Evolutionary conservation across 148 eudicot genomes (phyloP).

Genomic region (Rhododendron williamsianum): DNA sequence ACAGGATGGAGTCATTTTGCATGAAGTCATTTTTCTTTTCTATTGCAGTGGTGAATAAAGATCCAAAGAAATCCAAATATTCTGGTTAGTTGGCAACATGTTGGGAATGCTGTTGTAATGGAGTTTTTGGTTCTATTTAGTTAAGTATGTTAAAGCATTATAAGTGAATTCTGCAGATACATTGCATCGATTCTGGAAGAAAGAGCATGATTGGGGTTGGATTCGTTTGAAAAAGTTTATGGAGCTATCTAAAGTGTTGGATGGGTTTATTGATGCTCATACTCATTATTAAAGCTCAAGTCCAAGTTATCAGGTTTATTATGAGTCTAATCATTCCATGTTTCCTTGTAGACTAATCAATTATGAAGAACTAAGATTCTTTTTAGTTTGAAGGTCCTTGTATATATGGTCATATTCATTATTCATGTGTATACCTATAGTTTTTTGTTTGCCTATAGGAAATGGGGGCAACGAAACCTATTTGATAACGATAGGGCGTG

Average conservation of each 20-base stretch:
- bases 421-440: too few relatives aligned
- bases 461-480: too few relatives aligned
- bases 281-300: constrained; percentile 80
- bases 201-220: constrained; percentile 97
- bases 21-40: too few relatives aligned
- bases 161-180: constrained; percentile 46
- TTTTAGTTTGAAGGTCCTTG: neutral
- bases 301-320: constrained; percentile 74
- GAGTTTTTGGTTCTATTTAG: too few relatives aligned
- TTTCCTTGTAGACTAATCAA: neutral
- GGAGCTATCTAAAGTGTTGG: constrained; percentile 78
- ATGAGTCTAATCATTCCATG: neutral
- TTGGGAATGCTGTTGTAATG: too few relatives aligned
- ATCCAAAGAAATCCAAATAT: too few relatives aligned
- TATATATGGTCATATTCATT: neutral
- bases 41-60: too few relatives aligned
- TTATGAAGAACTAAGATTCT: neutral
- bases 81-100: too few relatives aligned
- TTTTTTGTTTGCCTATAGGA: too few relatives aligned
- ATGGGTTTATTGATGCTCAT: constrained; percentile 79
- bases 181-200: constrained; percentile 86
- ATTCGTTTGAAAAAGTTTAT: constrained; percentile 81
- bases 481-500: too few relatives aligned
- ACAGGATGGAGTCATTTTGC: too few relatives aligned
- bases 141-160: neutral